Evolutionary conservation across 176 grass and related monocot species (phyloP), one percentile per base, ranked within the genome.

Genomic region (Calamus simplicifolius): DNA sequence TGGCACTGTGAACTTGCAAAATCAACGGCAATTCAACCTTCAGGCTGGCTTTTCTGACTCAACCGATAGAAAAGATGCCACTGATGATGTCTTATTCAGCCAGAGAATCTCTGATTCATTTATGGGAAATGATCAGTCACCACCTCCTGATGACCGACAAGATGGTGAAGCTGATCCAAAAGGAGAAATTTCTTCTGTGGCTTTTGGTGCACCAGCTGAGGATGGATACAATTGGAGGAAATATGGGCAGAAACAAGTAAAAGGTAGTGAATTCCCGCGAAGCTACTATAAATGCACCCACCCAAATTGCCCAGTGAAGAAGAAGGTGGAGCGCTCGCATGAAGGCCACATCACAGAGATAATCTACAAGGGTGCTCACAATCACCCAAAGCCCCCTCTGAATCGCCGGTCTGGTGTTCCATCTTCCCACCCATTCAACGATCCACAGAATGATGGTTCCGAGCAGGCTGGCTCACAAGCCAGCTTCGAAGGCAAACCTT

Each of bases 261-360:
- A 96, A 72, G 80, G 85, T 82, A 87, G 92, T 54, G 86, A 96
- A 72, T 96, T 74, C 61, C 92, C 92, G 6, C 70, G 92, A 31
- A 90, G 92, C 76, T 96, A 96, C 69, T 96, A 90, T 75, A 96
- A 96, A 67, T 96, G 92, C 83, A 96, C 92, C 19, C 87, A 90
- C 25, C 77, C 83, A 29, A 80, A 48, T 57, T 96, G 92, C 68
- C 75, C 50, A 50, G 83, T 96, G 35, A 96, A 96, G 80, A 96
- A 96, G 79, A 96, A 85, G 75, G 92, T 96, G 30, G 92, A 96
- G 81, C 84, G 80, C 7, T 90, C 92, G 29, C 83, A 77, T 17
- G 86, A 96, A 57, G 92, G 92, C 29, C 77, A 85, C 29, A 73
- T 96, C 73, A 89, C 80, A 14, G 87, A 96, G 81, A 96, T 96